Base-by-base conservation (phyloP, 2,329 filamentous ascomycete genomes). In the Aspergillus fructus region DNA sequence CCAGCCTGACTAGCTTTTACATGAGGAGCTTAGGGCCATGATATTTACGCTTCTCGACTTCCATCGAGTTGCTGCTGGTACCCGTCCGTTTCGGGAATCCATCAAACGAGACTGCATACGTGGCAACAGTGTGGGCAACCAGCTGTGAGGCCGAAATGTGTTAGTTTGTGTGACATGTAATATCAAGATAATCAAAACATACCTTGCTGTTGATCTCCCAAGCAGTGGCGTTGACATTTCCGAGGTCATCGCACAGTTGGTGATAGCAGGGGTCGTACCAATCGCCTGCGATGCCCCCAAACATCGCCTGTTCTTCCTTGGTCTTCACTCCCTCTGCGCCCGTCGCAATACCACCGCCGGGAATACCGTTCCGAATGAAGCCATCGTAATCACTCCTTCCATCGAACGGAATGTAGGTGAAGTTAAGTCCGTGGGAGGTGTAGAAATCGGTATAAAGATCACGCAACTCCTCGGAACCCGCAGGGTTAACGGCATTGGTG, bases 291-390 rank as follows among this genome's bases (percentile, higher is more conserved):
- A 79, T 78, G 45, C 89, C 89, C 17, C 89, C 89, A 70, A 91
- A 93, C 75, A 85, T 77, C 43, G 74, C 77, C 15, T 74, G 82
- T 69, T 92, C 88, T 43, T 85, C 80, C 53, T 81, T 74, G 0
- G 88, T 90, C 83, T 93, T 93, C 73, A 90, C 74, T 6, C 84
- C 88, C 72, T 93, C 89, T 2, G 89, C 89, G 41, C 89, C 89
- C 1, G 89, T 91, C 48, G 89, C 88, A 59, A 93, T 86, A 43
- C 89, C 89, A 19, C 89, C 89, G 1, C 85, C 85, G 0, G 89
- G 87, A 40, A 93, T 91, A 6, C 87, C 87, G 57, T 84, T 80
- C 21, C 84, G 81, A 66, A 92, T 88, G 76, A 93, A 93, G 2
- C 84, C 87, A 53, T 87, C 89, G 66, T 93, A 93, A 73, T 93